These are phyloP conservation scores for Clarireedia hainanense DNA, from an alignment of 2,329 filamentous ascomycete species.

Conservation along the genomic window DNA sequence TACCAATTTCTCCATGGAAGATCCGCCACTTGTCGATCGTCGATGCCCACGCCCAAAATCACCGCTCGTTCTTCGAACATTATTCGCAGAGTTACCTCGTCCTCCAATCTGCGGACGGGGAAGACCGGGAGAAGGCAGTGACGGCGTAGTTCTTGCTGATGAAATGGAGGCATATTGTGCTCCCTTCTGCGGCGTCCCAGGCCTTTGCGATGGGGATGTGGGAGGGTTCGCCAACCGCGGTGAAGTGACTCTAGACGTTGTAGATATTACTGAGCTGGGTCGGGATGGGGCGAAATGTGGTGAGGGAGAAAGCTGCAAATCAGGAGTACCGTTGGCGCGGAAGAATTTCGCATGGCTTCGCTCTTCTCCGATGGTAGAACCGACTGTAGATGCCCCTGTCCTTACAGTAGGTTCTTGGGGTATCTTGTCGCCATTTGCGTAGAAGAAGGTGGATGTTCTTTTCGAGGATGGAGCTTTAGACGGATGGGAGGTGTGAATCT, in stretches of 20 bases:
- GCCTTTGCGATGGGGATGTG: slow-evolving; percentile 3
- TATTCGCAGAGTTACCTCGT: slow-evolving; percentile 21
- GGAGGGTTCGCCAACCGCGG: slow-evolving; percentile 32
- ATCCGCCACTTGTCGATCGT: slow-evolving; percentile 22
- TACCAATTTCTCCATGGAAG: slow-evolving; percentile 17
- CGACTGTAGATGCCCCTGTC: slow-evolving; percentile 17
- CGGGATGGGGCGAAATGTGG: slow-evolving; percentile 32
- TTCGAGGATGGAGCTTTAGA: slow-evolving; percentile 23
- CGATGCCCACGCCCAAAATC: slow-evolving; percentile 20
- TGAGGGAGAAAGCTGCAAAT: slow-evolving; percentile 35
- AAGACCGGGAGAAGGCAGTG: slow-evolving; percentile 19
- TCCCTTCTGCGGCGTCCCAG: slow-evolving; percentile 43
- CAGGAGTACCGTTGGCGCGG: slow-evolving; percentile 60
- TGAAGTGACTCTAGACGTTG: slow-evolving; percentile 35
- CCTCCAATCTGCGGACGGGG: slow-evolving; percentile 16
- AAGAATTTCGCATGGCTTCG: slow-evolving; percentile 55
- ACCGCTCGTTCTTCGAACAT: slow-evolving; percentile 18
- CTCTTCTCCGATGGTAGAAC: slow-evolving; percentile 22
- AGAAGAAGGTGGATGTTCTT: slow-evolving; percentile 39
- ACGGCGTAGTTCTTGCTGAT: slow-evolving; percentile 17
- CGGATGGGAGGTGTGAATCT: background rate
- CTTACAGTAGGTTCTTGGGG: slow-evolving; percentile 28
- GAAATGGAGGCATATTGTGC: slow-evolving; percentile 22
- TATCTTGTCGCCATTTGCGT: slow-evolving; percentile 39
- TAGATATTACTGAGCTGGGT: slow-evolving; percentile 40